Percentiles rank a stretch among this genome's conserved stretches.
Conservation (phyloP, 169 alveolate species). For the Cyclospora cayetanensis region DNA sequence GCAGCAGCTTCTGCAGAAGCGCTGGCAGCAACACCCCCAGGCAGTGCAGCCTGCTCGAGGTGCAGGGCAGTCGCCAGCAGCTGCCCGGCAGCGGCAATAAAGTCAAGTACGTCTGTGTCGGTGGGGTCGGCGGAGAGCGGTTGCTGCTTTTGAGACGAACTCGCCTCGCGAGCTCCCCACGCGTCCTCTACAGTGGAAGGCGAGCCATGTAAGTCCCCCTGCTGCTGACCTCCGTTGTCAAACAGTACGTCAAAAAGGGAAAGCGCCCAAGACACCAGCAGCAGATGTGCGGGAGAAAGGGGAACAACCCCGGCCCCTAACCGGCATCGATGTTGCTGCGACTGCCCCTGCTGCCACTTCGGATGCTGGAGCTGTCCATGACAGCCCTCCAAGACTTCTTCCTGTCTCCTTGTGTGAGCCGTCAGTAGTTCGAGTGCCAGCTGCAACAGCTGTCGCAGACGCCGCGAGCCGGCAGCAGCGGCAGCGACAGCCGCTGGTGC, state of each 20-base stretch:
- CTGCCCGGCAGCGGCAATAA: constrained; percentile 36
- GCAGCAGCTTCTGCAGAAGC: not conserved
- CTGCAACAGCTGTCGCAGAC: constrained; percentile 14
- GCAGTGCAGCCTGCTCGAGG: not conserved
- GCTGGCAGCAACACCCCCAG: not conserved
- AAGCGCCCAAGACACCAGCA: not conserved
- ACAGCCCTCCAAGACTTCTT: not conserved
- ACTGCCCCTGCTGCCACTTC: not conserved
- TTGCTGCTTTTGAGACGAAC: not conserved
- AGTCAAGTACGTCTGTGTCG: constrained; percentile 39
- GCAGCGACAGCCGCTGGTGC: constrained; percentile 58
- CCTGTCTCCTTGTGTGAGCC: not conserved
- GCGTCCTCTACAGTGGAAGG: not conserved
- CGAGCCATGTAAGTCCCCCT: not conserved
- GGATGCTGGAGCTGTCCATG: not conserved
- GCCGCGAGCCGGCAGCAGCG: constrained; percentile 37
- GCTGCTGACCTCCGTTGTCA: not conserved
- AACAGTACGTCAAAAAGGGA: not conserved
- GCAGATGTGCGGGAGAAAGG: not conserved
- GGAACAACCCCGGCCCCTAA: not conserved
- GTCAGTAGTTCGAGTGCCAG: not conserved
- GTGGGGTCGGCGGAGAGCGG: not conserved
- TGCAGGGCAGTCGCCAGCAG: constrained; percentile 48
- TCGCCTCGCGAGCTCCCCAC: not conserved
- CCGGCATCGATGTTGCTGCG: constrained; percentile 1